phyloP scores from a whole-genome alignment of 306 rosid genomes.

The Astragalus membranaceus region DNA sequence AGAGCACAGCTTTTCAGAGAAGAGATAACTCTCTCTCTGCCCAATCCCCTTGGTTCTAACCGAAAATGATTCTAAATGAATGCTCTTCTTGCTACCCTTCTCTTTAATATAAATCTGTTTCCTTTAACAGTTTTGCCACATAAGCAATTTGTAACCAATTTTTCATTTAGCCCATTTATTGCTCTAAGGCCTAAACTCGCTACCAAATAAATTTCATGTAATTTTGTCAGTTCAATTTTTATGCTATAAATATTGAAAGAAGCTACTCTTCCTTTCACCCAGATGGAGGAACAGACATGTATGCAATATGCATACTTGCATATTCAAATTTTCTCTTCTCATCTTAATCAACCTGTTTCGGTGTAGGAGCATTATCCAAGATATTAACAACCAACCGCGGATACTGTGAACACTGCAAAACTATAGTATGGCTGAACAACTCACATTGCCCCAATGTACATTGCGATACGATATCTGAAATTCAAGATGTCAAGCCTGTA shows the following conservation, averaged over 20 bases:
- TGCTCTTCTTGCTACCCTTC: too few relatives aligned
- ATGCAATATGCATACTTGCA: background rate
- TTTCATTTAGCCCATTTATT: too few relatives aligned
- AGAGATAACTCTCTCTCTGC: too few relatives aligned
- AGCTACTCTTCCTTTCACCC: background rate
- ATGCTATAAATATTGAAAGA: background rate
- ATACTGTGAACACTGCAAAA: slow-evolving; percentile 61
- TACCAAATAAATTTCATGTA: background rate
- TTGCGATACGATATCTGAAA: slow-evolving; percentile 26
- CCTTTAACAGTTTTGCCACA: too few relatives aligned
- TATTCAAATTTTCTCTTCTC: slow-evolving; percentile 1
- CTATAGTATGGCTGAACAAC: slow-evolving; percentile 63
- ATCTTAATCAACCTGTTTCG: slow-evolving; percentile 8
- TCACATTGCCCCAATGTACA: slow-evolving; percentile 48
- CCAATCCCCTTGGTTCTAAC: too few relatives aligned
- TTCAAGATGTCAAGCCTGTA: slow-evolving; percentile 48
- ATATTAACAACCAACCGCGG: slow-evolving; percentile 55
- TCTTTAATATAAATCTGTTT: too few relatives aligned
- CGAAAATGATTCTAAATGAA: too few relatives aligned
- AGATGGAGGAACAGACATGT: background rate
- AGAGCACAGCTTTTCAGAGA: too few relatives aligned
- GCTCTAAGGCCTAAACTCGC: too few relatives aligned
- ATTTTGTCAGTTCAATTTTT: background rate
- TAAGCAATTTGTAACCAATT: too few relatives aligned
- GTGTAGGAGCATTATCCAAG: slow-evolving; percentile 44